Evolutionary conservation across 208 protist genomes (phyloP), one percentile per base, ranked within the genome.

Genomic region (Angomonas deanei): DNA sequence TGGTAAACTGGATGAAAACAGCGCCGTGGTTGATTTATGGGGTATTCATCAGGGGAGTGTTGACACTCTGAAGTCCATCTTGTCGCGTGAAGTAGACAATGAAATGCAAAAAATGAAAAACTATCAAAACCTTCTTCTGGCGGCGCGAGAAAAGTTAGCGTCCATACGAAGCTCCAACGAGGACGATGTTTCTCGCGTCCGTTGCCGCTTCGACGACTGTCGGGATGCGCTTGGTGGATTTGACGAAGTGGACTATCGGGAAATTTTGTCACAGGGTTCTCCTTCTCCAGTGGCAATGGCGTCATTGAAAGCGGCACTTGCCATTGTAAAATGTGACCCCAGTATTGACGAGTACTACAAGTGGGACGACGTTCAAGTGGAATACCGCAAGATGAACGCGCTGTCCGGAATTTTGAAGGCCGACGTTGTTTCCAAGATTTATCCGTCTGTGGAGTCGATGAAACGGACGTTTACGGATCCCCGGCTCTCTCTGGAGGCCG

Each of bases 101-200:
- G 74, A 80, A 50, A 72, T 64, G 55, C 74, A 76, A 38, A 59
- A 64, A 17, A 68, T 76, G 69, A 58, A 52, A 17, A 59, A 61
- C 3, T 75, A 69, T 65, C 74, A 80, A 57, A 66, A 75, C 19
- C 54, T 68, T 17, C 74, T 80, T 39, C 64, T 62, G 6, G 31
- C 30, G 23, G 58, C 74, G 13, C 62, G 74, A 19, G 64, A 75
- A 54, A 61, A 53, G 28, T 42, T 80, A 21, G 74, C 74, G 17
- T 52, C 64, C 15, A 71, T 80, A 24, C 68, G 74, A 3, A 80
- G 74, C 48, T 60, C 66, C 36, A 80, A 80, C 31, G 74, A 80
- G 57, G 74, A 80, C 31, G 50, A 72, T 24, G 74, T 80, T 11
- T 68, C 68, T 1, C 62, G 61, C n/a, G 74, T 66, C 8, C 64